Base-by-base conservation (phyloP, 208 protist species). In the Leishmania braziliensis region DNA sequence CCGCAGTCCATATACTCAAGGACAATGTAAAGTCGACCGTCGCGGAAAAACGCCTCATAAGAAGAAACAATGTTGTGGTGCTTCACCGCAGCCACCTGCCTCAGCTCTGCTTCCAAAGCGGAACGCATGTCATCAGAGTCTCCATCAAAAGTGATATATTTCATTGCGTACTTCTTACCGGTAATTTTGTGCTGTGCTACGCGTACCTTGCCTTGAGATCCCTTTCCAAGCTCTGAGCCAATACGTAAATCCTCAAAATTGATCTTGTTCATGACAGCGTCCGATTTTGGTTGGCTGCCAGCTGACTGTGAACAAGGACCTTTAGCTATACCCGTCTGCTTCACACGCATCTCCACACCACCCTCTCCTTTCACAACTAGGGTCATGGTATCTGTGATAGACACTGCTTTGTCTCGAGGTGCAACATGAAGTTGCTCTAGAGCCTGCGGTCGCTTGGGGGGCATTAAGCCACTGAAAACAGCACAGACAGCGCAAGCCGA, bases 1-100 rank as follows among this genome's bases (percentile, higher is more conserved):
- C 95, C 95, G 29, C 87, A 88, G 75, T 98, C 86, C 95, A 98
- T 97, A 85, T 96, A 97, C 84, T 98, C 93, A 36, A 98, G 83
- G 4, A 96, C 89, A 89, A 98, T 95, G 81, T 95, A 96, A 9
- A 98, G 84, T 53, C 90, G 77, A 12, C 94, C 95, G 65, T 98
- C 92, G 46, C 93, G 88, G 78, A 97, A 98, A 86, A 96, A 98
- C 0, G 95, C 95, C 75, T 98, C 93, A 82, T 97, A 94, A 12
- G 95, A 98, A 16, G 91, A 93, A 36, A 98, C 95, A 79, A 98
- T 77, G 80, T 98, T 97, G 69, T 95, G 89, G 73, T 98, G 92
- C 78, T 92, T 96, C 74, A 98, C 85, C 5, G 92, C 90, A 80
- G 87, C 92, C 0, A 98, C 93, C 72, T 96, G 93, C 10, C 91